Conservation (phyloP, 2,329 filamentous ascomycete species). For the Exophiala oligosperma region DNA sequence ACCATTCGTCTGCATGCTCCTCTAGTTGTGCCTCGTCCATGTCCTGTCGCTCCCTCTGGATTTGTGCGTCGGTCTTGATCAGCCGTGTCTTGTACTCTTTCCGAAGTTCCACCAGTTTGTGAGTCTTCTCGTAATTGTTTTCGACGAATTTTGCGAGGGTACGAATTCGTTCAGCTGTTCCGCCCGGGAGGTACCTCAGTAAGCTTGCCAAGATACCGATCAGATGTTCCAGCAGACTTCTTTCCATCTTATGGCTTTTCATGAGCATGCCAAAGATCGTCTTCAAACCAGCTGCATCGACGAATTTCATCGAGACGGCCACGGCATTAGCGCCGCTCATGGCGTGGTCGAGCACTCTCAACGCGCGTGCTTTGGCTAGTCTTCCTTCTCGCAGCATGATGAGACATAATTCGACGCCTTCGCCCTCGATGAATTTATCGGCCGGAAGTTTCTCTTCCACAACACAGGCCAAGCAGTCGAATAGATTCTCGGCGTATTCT, state of each 20-base stretch:
- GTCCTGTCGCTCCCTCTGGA: slow-evolving; percentile 61
- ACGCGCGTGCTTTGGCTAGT: slow-evolving; percentile 72
- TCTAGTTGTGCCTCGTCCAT: slow-evolving; percentile 61
- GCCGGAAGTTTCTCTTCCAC: slow-evolving; percentile 77
- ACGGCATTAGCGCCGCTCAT: slow-evolving; percentile 58
- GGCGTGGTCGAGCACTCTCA: slow-evolving; percentile 84
- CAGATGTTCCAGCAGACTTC: slow-evolving; percentile 71
- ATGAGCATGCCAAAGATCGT: slow-evolving; percentile 69
- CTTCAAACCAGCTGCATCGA: slow-evolving; percentile 83
- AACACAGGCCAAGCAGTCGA: slow-evolving; percentile 80
- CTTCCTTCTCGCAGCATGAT: slow-evolving; percentile 92
- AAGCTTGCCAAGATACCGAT: slow-evolving; percentile 82
- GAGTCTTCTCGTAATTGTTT: slow-evolving; percentile 84
- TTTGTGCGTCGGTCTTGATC: slow-evolving; percentile 61
- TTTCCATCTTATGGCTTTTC: slow-evolving; percentile 51
- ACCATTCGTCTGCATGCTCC: slow-evolving; percentile 67
- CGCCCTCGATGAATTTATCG: slow-evolving; percentile 77
- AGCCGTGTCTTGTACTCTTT: slow-evolving; percentile 68
- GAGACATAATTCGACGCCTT: slow-evolving; percentile 86
- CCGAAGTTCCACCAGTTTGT: slow-evolving; percentile 69
- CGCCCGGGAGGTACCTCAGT: slow-evolving; percentile 73
- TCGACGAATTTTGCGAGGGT: slow-evolving; percentile 93
- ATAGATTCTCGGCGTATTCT: slow-evolving; percentile 92
- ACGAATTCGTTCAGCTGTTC: slow-evolving; percentile 76
- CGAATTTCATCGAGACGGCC: slow-evolving; percentile 70